Evolutionary conservation across 768 basidiomycete species (phyloP).

Genomic region (Tulasnella sp.): DNA sequence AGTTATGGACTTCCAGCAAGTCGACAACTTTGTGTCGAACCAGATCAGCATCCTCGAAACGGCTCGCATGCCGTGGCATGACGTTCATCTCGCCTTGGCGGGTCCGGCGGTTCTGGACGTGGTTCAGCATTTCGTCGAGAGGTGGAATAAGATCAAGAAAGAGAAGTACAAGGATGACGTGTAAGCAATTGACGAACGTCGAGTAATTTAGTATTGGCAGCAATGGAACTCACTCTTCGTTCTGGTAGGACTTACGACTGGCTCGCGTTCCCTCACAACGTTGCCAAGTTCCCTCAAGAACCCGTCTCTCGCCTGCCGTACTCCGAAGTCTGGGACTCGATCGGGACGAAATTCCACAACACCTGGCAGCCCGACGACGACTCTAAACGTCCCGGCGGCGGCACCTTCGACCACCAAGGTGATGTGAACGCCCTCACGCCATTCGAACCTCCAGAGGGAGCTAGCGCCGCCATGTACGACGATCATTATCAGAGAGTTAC

Average conservation of each 20-base stretch:
- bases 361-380: background rate
- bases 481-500: conserved; percentile 24
- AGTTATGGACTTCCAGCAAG: conserved; percentile 71
- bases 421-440: background rate
- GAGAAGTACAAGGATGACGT: conserved; percentile 45
- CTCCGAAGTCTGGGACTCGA: background rate
- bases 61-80: conserved; percentile 91
- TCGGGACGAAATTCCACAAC: background rate
- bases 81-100: conserved; percentile 81
- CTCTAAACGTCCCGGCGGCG: background rate
- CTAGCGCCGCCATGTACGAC: background rate
- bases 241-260: conserved; percentile 39
- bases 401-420: background rate
- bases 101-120: conserved; percentile 85
- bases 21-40: conserved; percentile 67
- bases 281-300: conserved; percentile 54
- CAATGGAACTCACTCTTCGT: background rate
- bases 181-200: conserved; percentile 23
- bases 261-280: conserved; percentile 74
- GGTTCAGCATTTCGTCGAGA: conserved; percentile 70
- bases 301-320: conserved; percentile 42
- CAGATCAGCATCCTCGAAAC: conserved; percentile 58
- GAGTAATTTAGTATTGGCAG: background rate
- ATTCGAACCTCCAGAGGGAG: background rate
- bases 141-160: conserved; percentile 70